These are phyloP conservation scores for Acrocalymma vagum DNA, from an alignment of 2,329 filamentous ascomycete genomes.

Conservation along the genomic window DNA sequence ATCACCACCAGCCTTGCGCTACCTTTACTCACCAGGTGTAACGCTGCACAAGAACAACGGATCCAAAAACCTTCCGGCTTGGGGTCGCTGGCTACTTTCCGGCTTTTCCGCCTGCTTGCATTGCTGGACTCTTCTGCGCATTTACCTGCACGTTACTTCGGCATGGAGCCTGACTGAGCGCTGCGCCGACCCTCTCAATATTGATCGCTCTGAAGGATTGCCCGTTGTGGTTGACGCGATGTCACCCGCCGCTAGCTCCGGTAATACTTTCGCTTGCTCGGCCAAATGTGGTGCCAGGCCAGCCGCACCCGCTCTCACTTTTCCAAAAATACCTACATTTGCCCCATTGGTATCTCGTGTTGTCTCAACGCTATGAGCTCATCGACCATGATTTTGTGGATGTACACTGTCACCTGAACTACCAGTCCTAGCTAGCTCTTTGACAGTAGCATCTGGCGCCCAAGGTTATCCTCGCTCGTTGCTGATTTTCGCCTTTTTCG, in stretches of 20 bases:
- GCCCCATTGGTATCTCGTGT: constrained; percentile 37
- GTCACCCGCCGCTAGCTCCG: constrained; percentile 40
- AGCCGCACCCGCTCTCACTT: constrained; percentile 27
- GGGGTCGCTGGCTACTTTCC: too few relatives aligned
- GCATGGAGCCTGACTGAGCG: too few relatives aligned
- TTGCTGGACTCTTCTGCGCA: too few relatives aligned
- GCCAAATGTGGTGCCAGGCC: constrained; percentile 19
- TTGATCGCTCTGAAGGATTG: constrained; percentile 35
- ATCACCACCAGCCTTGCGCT: too few relatives aligned
- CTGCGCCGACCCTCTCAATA: constrained; percentile 34
- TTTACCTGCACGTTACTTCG: too few relatives aligned
- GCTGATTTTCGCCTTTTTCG: constrained; percentile 28
- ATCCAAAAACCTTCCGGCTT: too few relatives aligned
- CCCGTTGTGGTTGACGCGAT: constrained; percentile 33
- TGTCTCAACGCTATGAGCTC: constrained; percentile 39
- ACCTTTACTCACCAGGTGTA: too few relatives aligned
- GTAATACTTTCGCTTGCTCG: constrained; percentile 31
- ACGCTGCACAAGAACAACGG: too few relatives aligned
- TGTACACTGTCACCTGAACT: constrained; percentile 38
- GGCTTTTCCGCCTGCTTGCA: too few relatives aligned
- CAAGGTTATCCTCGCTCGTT: constrained; percentile 28
- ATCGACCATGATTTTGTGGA: constrained; percentile 29
- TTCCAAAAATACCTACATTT: constrained; percentile 43
- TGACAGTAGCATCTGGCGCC: constrained; percentile 25
- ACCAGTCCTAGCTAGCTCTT: constrained; percentile 23